Evolutionary conservation across 306 rosid species (phyloP).

Genomic region (Malus fusca): DNA sequence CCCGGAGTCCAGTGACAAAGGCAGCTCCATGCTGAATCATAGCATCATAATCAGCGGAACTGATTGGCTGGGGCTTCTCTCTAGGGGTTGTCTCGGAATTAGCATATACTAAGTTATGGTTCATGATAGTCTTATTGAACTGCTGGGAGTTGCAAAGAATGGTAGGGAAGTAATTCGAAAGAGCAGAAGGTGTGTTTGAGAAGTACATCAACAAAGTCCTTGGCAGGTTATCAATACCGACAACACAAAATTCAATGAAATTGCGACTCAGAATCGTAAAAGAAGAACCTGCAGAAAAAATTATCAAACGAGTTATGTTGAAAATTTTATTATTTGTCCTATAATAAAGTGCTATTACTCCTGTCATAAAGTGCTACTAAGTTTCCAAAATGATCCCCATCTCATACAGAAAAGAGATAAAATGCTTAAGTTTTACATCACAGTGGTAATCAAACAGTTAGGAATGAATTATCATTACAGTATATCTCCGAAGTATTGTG

Average conservation of each 20-base stretch:
- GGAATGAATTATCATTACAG: background rate
- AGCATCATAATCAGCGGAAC: conserved; percentile 42
- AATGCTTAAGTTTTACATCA: background rate
- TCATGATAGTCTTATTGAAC: conserved; percentile 67
- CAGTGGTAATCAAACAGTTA: background rate
- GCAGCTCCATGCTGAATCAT: conserved; percentile 77
- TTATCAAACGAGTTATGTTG: conserved; percentile 2
- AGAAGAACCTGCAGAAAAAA: conserved; percentile 61
- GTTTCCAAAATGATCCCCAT: background rate
- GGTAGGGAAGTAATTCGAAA: conserved; percentile 76
- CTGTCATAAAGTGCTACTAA: background rate
- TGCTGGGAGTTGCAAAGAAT: conserved; percentile 71
- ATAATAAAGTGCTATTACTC: background rate
- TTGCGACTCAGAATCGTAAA: conserved; percentile 62
- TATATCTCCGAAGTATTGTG: background rate
- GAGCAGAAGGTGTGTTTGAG: conserved; percentile 71
- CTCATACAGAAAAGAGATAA: background rate
- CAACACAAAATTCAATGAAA: conserved; percentile 73
- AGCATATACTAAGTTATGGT: conserved; percentile 56
- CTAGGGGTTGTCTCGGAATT: conserved; percentile 24
- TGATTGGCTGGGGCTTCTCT: conserved; percentile 34
- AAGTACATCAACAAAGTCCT: conserved; percentile 82
- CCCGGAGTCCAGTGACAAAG: conserved; percentile 50
- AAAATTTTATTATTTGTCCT: background rate
- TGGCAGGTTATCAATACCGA: conserved; percentile 86